phyloP scores from a whole-genome alignment of 164 flowering plant genomes.

The Protea cynaroides region DNA sequence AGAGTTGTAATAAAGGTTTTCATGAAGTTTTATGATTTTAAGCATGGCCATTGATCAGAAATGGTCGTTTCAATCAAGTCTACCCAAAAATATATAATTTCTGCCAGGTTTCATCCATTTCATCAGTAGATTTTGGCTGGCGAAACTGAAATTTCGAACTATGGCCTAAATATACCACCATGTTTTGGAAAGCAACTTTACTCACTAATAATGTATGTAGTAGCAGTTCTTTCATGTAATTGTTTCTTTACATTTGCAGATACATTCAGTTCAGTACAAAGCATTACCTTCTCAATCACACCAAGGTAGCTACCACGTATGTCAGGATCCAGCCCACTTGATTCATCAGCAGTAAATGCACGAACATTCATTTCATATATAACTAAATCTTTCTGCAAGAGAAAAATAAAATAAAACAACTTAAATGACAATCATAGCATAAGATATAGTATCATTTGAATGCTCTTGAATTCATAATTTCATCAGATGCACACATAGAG shows the following conservation, averaged over 20 bases:
- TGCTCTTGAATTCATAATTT: no score
- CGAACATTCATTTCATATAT: conserved; percentile 98
- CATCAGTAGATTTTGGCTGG: no score
- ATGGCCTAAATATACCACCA: no score
- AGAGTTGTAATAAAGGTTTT: no score
- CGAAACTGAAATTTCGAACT: no score
- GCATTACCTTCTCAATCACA: conserved; percentile 77
- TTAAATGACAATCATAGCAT: background rate
- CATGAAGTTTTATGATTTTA: no score
- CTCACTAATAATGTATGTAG: no score
- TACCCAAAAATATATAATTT: no score
- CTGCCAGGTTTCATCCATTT: no score
- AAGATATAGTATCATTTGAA: background rate
- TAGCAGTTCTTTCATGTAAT: background rate
- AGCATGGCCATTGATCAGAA: no score
- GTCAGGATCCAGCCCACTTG: conserved; percentile 66
- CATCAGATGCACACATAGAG: background rate
- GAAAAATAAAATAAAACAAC: conserved; percentile 1
- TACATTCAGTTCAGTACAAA: conserved; percentile 6
- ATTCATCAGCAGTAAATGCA: conserved; percentile 83
- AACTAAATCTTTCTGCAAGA: conserved; percentile 85
- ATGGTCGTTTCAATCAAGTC: no score
- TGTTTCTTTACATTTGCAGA: background rate
- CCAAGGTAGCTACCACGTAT: conserved; percentile 91
- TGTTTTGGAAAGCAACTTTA: no score